Percentiles rank a stretch among this genome's conserved stretches.
Conservation (phyloP, 2,329 filamentous ascomycete species). For the Gliomastix tumulicola region DNA sequence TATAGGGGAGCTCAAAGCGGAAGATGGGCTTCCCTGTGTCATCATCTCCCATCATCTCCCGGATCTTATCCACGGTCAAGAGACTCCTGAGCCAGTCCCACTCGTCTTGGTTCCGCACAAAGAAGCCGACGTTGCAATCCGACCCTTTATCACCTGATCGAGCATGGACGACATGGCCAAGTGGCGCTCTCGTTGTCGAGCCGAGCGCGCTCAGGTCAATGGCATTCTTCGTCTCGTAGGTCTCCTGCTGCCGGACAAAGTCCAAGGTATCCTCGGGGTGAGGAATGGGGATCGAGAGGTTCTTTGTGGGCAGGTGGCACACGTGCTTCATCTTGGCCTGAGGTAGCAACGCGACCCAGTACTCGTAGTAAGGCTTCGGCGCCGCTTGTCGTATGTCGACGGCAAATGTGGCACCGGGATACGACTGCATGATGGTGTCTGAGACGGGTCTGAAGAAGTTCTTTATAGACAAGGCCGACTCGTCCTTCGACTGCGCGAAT, state of each 20-base stretch:
- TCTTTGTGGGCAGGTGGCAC: conserved; percentile 10
- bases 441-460: conserved; percentile 26
- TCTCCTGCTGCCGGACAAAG: conserved; percentile 13
- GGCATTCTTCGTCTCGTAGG: conserved; percentile 14
- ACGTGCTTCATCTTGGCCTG: conserved; percentile 13
- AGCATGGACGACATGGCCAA: conserved; percentile 1
- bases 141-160: conserved; percentile 16
- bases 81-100: conserved; percentile 33
- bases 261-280: conserved; percentile 11
- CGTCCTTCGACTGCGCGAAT: conserved; percentile 32
- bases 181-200: not conserved
- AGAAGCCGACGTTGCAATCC: conserved; percentile 33
- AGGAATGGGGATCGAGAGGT: conserved; percentile 8
- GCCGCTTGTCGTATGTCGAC: conserved; percentile 26
- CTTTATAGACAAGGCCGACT: conserved; percentile 30
- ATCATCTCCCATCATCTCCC: conserved; percentile 22
- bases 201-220: not conserved
- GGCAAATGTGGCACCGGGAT: conserved; percentile 30
- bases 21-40: conserved; percentile 23
- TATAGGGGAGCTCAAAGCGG: conserved; percentile 29
- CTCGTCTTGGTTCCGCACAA: conserved; percentile 29
- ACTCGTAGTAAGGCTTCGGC: conserved; percentile 11
- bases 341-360: conserved; percentile 19
- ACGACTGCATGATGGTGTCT: conserved; percentile 4
- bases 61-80: conserved; percentile 27